Evolutionary conservation across 345 rosid genomes (phyloP).

Genomic region (Viola odorata): DNA sequence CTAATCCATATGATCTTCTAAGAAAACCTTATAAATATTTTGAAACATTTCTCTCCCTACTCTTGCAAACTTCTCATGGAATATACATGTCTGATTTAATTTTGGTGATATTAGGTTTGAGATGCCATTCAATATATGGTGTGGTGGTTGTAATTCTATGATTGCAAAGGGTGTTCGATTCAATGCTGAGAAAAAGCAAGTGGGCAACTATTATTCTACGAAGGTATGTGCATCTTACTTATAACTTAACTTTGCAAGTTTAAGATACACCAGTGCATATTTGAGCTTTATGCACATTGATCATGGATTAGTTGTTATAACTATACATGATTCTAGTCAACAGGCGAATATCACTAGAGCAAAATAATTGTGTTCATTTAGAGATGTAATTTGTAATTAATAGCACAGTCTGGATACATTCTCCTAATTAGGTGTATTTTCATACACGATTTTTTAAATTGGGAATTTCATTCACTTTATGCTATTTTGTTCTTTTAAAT

Average conservation of each 20-base stretch:
- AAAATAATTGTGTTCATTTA: too few relatives aligned
- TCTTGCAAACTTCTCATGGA: not conserved
- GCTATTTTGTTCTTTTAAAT: not conserved
- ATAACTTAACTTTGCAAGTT: too few relatives aligned
- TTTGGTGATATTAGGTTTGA: constrained; percentile 58
- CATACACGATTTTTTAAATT: too few relatives aligned
- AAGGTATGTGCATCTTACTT: constrained; percentile 45
- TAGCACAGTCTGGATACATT: too few relatives aligned
- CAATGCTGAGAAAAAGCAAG: constrained; percentile 97
- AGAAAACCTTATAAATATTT: not conserved
- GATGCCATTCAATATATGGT: constrained; percentile 95
- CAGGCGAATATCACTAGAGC: too few relatives aligned
- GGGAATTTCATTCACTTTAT: not conserved
- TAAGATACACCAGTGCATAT: too few relatives aligned
- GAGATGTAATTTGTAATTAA: too few relatives aligned
- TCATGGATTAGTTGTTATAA: too few relatives aligned
- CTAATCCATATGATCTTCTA: too few relatives aligned
- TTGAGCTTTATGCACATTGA: too few relatives aligned
- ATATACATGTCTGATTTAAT: not conserved
- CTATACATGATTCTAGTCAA: too few relatives aligned
- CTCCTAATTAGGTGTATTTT: not conserved
- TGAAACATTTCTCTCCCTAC: not conserved
- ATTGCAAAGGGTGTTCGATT: constrained; percentile 97
- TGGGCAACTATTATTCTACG: constrained; percentile 93
- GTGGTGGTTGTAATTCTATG: constrained; percentile 96